Evolutionary conservation across 1,284 basidiomycete genomes (phyloP).

Genomic region (Ganoderma leucocontextum): DNA sequence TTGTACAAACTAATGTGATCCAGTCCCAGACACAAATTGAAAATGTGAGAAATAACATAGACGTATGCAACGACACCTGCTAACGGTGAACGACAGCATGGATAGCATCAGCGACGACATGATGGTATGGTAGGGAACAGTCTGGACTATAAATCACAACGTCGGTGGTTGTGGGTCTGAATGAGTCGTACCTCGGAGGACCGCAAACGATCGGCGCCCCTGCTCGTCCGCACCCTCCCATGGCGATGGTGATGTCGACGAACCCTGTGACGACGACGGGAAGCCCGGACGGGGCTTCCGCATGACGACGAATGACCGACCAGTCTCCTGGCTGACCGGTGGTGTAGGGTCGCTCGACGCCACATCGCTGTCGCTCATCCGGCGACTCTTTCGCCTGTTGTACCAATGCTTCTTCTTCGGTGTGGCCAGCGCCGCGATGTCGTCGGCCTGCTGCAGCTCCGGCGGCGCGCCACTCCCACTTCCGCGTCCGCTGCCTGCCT

Average conservation of each 20-base stretch:
- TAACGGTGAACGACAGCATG: conserved; percentile 16
- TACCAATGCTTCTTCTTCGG: conserved; percentile 73
- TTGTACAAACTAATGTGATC: conserved; percentile 32
- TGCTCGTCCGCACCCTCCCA: conserved; percentile 27
- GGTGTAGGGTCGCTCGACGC: conserved; percentile 37
- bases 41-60: conserved; percentile 9
- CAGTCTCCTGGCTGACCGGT: conserved; percentile 47
- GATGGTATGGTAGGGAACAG: not conserved
- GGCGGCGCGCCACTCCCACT: conserved; percentile 3
- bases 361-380: conserved; percentile 62
- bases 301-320: conserved; percentile 75
- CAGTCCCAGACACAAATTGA: conserved; percentile 27
- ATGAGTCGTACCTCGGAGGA: conserved; percentile 42
- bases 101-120: conserved; percentile 7
- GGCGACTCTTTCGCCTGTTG: conserved; percentile 63
- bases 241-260: conserved; percentile 27
- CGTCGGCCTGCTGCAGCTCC: conserved; percentile 19
- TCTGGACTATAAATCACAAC: conserved; percentile 19
- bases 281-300: conserved; percentile 54
- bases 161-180: conserved; percentile 28
- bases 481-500: conserved; percentile 8
- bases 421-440: conserved; percentile 22
- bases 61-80: conserved; percentile 7
- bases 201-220: conserved; percentile 45
- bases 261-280: conserved; percentile 25